Percentiles rank a stretch among this genome's conserved stretches.
Evolutionary conservation across 2,329 filamentous ascomycete species (phyloP).

Genomic region (Blastomyces silverae): DNA sequence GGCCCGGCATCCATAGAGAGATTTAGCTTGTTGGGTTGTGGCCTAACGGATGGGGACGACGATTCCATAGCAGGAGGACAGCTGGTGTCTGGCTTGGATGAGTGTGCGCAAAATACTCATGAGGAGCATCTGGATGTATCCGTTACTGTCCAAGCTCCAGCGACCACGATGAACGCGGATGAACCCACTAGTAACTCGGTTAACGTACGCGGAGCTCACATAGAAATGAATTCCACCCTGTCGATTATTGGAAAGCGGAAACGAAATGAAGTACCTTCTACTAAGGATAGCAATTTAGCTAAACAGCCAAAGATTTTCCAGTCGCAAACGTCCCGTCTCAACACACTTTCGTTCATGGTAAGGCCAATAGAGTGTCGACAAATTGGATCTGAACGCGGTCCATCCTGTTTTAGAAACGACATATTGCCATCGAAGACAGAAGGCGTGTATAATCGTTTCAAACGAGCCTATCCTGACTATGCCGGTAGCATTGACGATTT

Average conservation of each 20-base stretch:
- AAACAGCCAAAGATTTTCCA: conserved; percentile 3
- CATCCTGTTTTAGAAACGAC: neutral
- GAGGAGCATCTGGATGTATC: neutral
- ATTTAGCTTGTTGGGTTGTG: neutral
- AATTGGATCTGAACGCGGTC: neutral
- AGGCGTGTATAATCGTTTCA: conserved; percentile 35
- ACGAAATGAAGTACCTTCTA: neutral
- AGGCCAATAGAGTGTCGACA: neutral
- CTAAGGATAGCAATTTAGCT: neutral
- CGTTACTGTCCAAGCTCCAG: neutral
- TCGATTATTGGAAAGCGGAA: conserved; percentile 1
- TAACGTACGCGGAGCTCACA: neutral
- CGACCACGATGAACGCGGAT: neutral
- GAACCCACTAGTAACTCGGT: neutral
- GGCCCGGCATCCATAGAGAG: neutral
- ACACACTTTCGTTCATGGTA: neutral
- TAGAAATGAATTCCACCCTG: neutral
- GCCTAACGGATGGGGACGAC: conserved; percentile 4
- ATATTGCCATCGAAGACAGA: neutral
- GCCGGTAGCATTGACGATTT: conserved; percentile 37
- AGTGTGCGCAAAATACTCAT: conserved; percentile 2
- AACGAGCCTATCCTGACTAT: conserved; percentile 37
- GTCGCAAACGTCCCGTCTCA: neutral
- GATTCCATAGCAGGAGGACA: conserved; percentile 12
- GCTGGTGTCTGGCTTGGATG: conserved; percentile 17